Evolutionary conservation across 176 grass and related monocot genomes (phyloP).

Genomic region (Oryza officinalis): DNA sequence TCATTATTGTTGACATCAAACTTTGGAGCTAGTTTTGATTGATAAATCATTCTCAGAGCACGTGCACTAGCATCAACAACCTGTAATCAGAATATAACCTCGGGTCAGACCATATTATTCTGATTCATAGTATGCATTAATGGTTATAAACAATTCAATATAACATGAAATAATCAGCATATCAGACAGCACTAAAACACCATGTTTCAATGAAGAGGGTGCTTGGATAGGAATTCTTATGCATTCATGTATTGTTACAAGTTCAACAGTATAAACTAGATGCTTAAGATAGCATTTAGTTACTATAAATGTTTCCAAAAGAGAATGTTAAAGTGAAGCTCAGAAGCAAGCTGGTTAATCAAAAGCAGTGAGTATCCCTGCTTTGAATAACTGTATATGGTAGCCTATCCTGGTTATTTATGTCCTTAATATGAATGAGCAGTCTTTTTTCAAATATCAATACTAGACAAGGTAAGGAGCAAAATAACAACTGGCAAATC

Average conservation of each 20-base stretch:
- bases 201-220: not conserved
- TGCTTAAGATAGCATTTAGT: not conserved
- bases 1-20: constrained; percentile 72
- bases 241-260: constrained; percentile 5
- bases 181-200: constrained; percentile 9
- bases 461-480: constrained; percentile 14
- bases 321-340: constrained; percentile 24
- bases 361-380: not conserved
- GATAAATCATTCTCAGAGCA: constrained; percentile 98
- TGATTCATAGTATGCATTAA: constrained; percentile 4
- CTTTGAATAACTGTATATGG: not conserved
- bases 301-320: constrained; percentile 22
- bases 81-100: constrained; percentile 52
- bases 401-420: not conserved
- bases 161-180: constrained; percentile 30
- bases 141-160: constrained; percentile 9
- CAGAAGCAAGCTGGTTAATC: not conserved
- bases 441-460: constrained; percentile 28
- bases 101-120: constrained; percentile 17
- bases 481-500: constrained; percentile 17
- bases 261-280: constrained; percentile 5
- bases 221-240: constrained; percentile 1
- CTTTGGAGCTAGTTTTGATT: constrained; percentile 83
- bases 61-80: constrained; percentile 89
- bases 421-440: constrained; percentile 11